These are phyloP conservation scores for Magnusiomyces suaveolens DNA, from an alignment of 1,139 yeast genomes.

Conservation along the genomic window DNA sequence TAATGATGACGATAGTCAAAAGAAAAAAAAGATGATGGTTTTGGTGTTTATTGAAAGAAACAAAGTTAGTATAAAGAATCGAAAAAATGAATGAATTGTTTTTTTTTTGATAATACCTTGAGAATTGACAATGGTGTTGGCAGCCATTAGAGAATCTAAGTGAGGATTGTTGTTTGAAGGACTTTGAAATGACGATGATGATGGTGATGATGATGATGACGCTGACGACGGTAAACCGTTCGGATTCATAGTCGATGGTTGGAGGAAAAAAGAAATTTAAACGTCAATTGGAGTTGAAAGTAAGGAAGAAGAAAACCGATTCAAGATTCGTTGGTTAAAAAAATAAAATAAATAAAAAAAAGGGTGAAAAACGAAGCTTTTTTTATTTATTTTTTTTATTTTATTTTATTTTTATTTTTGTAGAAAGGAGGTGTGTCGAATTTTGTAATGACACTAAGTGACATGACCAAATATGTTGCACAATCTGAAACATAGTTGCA, in stretches of 20 bases:
- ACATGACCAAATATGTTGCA: neutral
- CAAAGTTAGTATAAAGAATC: too few species aligned
- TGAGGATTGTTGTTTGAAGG: neutral
- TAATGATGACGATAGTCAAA: neutral
- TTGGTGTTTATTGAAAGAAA: too few species aligned
- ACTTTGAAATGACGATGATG: neutral
- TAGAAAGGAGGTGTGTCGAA: neutral
- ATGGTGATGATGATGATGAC: neutral
- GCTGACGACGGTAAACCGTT: neutral
- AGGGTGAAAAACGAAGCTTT: too few species aligned
- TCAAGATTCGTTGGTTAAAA: too few species aligned
- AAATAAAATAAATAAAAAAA: neutral
- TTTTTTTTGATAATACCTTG: too few species aligned
- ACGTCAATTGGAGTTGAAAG: neutral
- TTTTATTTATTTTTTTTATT: too few species aligned
- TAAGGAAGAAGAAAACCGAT: too few species aligned
- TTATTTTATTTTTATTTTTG: too few species aligned
- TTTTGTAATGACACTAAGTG: neutral
- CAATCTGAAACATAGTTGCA: neutral
- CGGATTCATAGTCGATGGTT: neutral
- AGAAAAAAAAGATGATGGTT: too few species aligned
- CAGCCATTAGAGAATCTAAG: neutral
- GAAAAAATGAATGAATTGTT: too few species aligned
- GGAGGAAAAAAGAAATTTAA: neutral
- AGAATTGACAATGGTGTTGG: neutral